A percentile compares a stretch with the other conserved stretches of the same genome.
phyloP scores from a whole-genome alignment of 768 basidiomycete species.

The Amanita rimosa region DNA sequence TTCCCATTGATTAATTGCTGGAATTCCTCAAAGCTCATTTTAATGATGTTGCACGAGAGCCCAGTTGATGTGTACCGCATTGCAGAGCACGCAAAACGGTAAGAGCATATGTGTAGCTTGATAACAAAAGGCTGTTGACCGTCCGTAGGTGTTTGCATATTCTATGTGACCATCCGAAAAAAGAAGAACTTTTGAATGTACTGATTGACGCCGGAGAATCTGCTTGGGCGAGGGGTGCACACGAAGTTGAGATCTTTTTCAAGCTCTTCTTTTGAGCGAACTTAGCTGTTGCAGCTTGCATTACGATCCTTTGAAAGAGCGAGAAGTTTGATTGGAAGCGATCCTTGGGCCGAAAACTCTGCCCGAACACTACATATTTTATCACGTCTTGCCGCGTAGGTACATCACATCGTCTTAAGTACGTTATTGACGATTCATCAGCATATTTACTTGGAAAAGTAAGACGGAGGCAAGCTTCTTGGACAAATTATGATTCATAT shows the following conservation, averaged over 20 bases:
- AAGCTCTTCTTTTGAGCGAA: not conserved
- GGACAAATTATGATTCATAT: too few species aligned
- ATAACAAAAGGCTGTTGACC: not conserved
- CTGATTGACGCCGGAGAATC: constrained; percentile 62
- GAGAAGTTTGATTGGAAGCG: constrained; percentile 35
- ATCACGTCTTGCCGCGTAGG: constrained; percentile 52
- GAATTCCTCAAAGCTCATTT: constrained; percentile 38
- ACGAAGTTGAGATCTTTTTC: constrained; percentile 38
- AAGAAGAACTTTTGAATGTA: constrained; percentile 48
- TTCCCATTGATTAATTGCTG: constrained; percentile 2
- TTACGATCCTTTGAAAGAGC: constrained; percentile 53
- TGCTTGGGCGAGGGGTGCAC: constrained; percentile 62
- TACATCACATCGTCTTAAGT: constrained; percentile 7
- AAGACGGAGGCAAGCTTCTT: not conserved
- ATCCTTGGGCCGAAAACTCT: constrained; percentile 42
- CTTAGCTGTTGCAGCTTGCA: constrained; percentile 32
- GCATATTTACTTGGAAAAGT: constrained; percentile 61
- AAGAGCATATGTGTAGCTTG: constrained; percentile 4
- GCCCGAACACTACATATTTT: constrained; percentile 39
- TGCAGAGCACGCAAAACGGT: constrained; percentile 61
- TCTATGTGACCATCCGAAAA: constrained; percentile 46
- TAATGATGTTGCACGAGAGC: constrained; percentile 59
- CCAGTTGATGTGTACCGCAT: constrained; percentile 57
- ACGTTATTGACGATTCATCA: constrained; percentile 12
- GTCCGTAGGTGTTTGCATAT: constrained; percentile 45